Evolutionary conservation across 768 basidiomycete species (phyloP).

Genomic region (Ephemerocybe angulata): DNA sequence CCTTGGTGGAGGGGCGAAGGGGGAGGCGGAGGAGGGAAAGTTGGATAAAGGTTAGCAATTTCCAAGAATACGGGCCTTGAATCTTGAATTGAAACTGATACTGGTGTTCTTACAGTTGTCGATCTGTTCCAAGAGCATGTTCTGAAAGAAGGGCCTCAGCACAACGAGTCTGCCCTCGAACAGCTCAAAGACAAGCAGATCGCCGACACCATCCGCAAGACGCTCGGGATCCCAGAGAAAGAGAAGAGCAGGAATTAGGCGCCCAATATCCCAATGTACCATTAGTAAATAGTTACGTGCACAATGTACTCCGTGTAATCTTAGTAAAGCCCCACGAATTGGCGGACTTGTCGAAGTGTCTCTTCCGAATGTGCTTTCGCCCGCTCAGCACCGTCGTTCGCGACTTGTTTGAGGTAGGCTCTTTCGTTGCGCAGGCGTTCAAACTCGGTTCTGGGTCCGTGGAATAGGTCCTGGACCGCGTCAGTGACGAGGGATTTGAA

Average conservation of each 20-base stretch:
- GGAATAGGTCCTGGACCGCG: conserved; percentile 65
- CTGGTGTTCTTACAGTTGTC: conserved; percentile 24
- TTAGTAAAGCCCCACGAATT: conserved; percentile 52
- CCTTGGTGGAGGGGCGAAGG: conserved; percentile 21
- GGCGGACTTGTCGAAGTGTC: conserved; percentile 69
- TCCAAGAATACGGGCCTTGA: background rate
- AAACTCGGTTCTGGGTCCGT: conserved; percentile 66
- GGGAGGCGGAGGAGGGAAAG: conserved; percentile 20
- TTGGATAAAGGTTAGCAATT: conserved; percentile 30
- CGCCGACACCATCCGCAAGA: conserved; percentile 27
- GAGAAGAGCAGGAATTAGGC: background rate
- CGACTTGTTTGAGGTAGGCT: conserved; percentile 59
- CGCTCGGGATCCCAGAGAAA: background rate
- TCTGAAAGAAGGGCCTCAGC: conserved; percentile 33
- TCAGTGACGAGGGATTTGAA: conserved; percentile 76
- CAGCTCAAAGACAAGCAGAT: conserved; percentile 41
- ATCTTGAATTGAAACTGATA: background rate
- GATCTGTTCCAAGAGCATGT: conserved; percentile 42
- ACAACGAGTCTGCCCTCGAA: conserved; percentile 35
- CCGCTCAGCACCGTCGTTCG: conserved; percentile 55
- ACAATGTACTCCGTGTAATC: background rate
- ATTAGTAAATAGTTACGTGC: background rate
- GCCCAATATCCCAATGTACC: background rate
- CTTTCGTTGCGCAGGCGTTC: conserved; percentile 56
- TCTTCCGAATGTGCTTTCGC: conserved; percentile 57